Evolutionary conservation across 345 rosid genomes (phyloP).

Genomic region (Odontarrhena argentea): DNA sequence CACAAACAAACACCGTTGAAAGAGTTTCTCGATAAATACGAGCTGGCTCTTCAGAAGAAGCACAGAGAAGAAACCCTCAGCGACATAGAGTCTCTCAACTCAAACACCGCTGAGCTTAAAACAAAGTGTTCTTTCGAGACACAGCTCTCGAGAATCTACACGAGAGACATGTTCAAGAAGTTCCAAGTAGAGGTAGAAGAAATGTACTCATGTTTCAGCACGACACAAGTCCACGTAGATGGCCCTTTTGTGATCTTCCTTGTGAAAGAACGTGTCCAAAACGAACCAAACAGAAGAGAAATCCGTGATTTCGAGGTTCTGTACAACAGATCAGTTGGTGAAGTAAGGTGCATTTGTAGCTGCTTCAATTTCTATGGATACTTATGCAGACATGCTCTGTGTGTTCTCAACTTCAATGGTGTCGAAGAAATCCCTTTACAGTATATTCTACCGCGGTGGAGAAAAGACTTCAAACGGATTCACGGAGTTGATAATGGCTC

Average conservation of each 20-base stretch:
- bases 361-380: constrained; percentile 86
- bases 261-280: constrained; percentile 68
- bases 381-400: constrained; percentile 79
- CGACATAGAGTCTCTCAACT: constrained; percentile 60
- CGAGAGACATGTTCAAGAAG: constrained; percentile 65
- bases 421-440: constrained; percentile 68
- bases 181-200: constrained; percentile 84
- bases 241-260: constrained; percentile 70
- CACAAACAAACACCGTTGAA: constrained; percentile 81
- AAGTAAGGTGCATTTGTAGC: constrained; percentile 83
- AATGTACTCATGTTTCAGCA: constrained; percentile 85
- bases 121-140: constrained; percentile 77
- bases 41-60: constrained; percentile 69
- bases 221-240: constrained; percentile 65
- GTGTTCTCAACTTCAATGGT: constrained; percentile 74
- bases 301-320: constrained; percentile 69
- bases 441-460: constrained; percentile 67
- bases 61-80: constrained; percentile 69
- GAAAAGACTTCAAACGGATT: constrained; percentile 64
- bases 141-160: constrained; percentile 74
- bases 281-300: constrained; percentile 62
- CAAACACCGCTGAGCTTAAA: constrained; percentile 48
- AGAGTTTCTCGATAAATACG: constrained; percentile 88
- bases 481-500: constrained; percentile 41
- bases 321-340: constrained; percentile 70